Evolutionary conservation across 2,329 filamentous ascomycete genomes (phyloP), one percentile per base, ranked within the genome.

Genomic region (Stagonosporopsis cucurbitacearum): DNA sequence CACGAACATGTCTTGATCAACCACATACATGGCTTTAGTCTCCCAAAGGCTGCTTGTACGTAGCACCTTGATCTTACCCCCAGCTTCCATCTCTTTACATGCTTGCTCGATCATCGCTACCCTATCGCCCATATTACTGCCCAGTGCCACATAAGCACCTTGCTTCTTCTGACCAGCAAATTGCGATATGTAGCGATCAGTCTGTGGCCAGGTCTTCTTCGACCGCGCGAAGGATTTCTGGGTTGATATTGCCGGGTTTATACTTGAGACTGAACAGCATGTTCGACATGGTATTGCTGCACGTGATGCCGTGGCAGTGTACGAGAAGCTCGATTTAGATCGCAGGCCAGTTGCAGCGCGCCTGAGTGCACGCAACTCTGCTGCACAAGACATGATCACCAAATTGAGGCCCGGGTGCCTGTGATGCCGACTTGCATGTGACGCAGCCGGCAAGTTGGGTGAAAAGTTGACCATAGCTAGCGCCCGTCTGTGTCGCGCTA

Each of bases 11-110:
- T 88, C 87, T 75, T 99, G 95, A 60, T 97, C 89, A 60, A 90
- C 80, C 61, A 97, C 90, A 76, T 99, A 99, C 95, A 99, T 99
- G 20, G 95, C 92, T 66, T 91, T 87, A 3, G 94, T 99, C 79
- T 98, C 92, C 84, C 95, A 99, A 3, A 99, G 81, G 58, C 87
- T 89, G 74, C 94, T 98, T 0, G 94, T 96, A 66, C 88, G 83
- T 68, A 86, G 83, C 35, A 99, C 84, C 49, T 78, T 85, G 70
- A 98, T 91, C 30, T 86, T 87, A 20, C 85, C 81, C 40, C 81
- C 63, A 1, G 60, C 79, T 60, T 90, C 86, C 86, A 99, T 92
- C 71, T 89, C 85, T 40, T 81, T 81, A 73, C 92, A 93, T 0
- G 95, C 94, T 67, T 84, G 82, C 75, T 97, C 92, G 62, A 99